phyloP scores from a whole-genome alignment of 2,329 filamentous ascomycete genomes.

The Lachnum nothofagi region DNA sequence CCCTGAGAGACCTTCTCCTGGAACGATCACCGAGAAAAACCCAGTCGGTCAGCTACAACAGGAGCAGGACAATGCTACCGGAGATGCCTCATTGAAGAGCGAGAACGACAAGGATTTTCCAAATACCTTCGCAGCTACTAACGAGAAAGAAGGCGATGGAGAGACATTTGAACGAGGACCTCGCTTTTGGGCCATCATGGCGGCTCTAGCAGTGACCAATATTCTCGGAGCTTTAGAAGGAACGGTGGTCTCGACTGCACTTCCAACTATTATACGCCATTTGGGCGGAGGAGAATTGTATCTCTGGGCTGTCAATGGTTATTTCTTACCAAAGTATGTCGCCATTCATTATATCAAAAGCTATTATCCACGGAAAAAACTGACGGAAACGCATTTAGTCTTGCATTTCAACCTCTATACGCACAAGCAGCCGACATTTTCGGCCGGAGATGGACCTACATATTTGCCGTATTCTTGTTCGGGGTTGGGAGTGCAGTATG shows the following conservation, averaged over 20 bases:
- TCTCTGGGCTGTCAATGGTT: conserved; percentile 14
- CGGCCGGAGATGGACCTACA: conserved; percentile 36
- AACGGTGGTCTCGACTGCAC: too few species aligned
- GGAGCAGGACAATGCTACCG: too few species aligned
- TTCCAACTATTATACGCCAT: conserved; percentile 14
- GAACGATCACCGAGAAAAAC: too few species aligned
- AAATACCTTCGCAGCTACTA: too few species aligned
- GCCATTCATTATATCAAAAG: conserved; percentile 42
- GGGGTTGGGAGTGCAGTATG: conserved; percentile 25
- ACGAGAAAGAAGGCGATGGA: too few species aligned
- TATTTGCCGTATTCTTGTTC: conserved; percentile 16
- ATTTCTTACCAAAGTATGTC: conserved; percentile 36
- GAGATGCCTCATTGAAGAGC: too few species aligned
- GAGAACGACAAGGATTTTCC: too few species aligned
- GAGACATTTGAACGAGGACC: too few species aligned
- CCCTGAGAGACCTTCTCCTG: too few species aligned
- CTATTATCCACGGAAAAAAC: too few species aligned
- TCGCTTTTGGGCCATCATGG: conserved; percentile 12
- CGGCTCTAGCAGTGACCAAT: conserved; percentile 8
- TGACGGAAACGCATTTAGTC: neutral
- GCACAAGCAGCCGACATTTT: neutral
- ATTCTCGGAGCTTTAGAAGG: conserved; percentile 27
- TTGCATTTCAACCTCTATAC: conserved; percentile 10
- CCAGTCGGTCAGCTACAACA: too few species aligned
- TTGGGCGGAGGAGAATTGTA: conserved; percentile 9